A percentile compares a stretch with the other conserved stretches of the same genome.
phyloP scores from a whole-genome alignment of 306 rosid species.

The Aeschynomene evenia region DNA sequence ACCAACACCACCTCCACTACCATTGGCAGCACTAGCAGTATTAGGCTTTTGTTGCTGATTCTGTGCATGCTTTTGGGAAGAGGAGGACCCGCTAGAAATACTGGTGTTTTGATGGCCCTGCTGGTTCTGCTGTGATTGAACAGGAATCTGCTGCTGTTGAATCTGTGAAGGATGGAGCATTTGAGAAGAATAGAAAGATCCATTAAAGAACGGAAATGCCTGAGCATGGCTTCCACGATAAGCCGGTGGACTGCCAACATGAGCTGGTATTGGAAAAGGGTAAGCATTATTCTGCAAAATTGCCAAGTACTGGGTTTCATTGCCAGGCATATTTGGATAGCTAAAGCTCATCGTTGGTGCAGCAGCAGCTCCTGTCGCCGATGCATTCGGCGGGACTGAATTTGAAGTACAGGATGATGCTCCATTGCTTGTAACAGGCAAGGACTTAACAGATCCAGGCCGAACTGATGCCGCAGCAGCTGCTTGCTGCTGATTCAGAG shows the following conservation, averaged over 20 bases:
- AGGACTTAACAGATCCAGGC: constrained; percentile 74
- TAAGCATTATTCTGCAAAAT: constrained; percentile 87
- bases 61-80: constrained; percentile 85
- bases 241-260: constrained; percentile 80
- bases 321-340: constrained; percentile 72
- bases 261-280: constrained; percentile 81
- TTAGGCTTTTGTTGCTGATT: constrained; percentile 76
- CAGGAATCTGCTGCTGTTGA: constrained; percentile 61
- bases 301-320: constrained; percentile 85
- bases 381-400: constrained; percentile 40
- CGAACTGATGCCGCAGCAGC: constrained; percentile 71
- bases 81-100: constrained; percentile 68
- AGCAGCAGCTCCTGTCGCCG: constrained; percentile 34
- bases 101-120: constrained; percentile 71
- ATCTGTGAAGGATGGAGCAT: constrained; percentile 89
- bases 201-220: constrained; percentile 76
- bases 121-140: constrained; percentile 68
- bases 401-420: constrained; percentile 43
- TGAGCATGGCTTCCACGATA: constrained; percentile 83
- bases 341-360: constrained; percentile 86
- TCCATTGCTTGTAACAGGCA: constrained; percentile 52
- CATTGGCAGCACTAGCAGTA: constrained; percentile 50
- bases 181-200: constrained; percentile 81
- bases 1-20: constrained; percentile 32
- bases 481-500: constrained; percentile 86